These are phyloP conservation scores for Sorghum bicolor DNA, from an alignment of 176 grass and related monocot genomes.

Conservation along the genomic window Sorghum_bicolor_NCBIv3 NC_012872.2:63524501-63525000, in stretches of 20 bases:
- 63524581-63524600: constrained; percentile 49
- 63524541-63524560: neutral
- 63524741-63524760: constrained; percentile 53
- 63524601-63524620: constrained; percentile 57
- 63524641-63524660: constrained; percentile 66
- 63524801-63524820: constrained; percentile 74
- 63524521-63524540: neutral
- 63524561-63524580: neutral
- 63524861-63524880: neutral
- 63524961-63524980: too few relatives aligned
- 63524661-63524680: constrained; percentile 73
- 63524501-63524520: neutral
- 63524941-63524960: too few relatives aligned
- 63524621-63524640: constrained; percentile 71
- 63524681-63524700: constrained; percentile 55
- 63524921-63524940: too few relatives aligned
- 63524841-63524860: constrained; percentile 63
- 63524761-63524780: constrained; percentile 74
- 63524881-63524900: neutral
- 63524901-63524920: too few relatives aligned
- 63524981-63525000: too few relatives aligned
- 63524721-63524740: constrained; percentile 52
- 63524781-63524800: constrained; percentile 82
- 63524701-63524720: constrained; percentile 73
- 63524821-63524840: constrained; percentile 86